phyloP scores from a whole-genome alignment of 2,329 filamentous ascomycete species.

The Pseudopithomyces chartarum region DNA sequence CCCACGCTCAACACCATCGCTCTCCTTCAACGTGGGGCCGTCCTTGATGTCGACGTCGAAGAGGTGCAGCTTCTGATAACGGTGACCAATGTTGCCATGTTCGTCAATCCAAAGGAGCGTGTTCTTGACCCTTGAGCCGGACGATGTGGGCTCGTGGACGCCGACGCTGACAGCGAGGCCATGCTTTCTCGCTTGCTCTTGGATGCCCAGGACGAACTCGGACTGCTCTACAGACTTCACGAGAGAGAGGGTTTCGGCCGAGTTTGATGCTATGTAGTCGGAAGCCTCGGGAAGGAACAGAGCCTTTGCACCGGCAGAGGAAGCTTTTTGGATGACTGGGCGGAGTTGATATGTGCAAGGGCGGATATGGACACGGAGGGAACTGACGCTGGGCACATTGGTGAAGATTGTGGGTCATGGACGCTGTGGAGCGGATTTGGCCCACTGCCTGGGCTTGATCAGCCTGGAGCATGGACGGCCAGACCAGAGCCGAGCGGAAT shows the following conservation, averaged over 20 bases:
- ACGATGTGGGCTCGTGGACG: conserved; percentile 64
- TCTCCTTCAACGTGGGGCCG: conserved; percentile 66
- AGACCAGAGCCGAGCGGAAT: too few relatives aligned
- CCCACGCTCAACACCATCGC: conserved; percentile 72
- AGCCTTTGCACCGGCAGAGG: conserved; percentile 76
- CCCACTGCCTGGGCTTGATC: conserved; percentile 70
- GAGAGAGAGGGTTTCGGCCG: conserved; percentile 71
- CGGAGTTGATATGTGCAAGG: too few relatives aligned
- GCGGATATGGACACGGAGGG: too few relatives aligned
- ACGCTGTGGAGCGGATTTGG: conserved; percentile 85
- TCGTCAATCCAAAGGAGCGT: conserved; percentile 70
- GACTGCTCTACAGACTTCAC: conserved; percentile 69
- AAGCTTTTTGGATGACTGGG: conserved; percentile 70
- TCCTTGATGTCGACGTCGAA: conserved; percentile 73
- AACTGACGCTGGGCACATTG: conserved; percentile 66
- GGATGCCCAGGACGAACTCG: conserved; percentile 77
- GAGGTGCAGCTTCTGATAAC: conserved; percentile 89
- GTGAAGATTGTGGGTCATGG: conserved; percentile 76
- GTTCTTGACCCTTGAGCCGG: conserved; percentile 63
- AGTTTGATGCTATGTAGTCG: conserved; percentile 79
- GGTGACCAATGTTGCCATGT: conserved; percentile 61
- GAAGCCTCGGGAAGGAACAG: conserved; percentile 92
- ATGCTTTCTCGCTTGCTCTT: conserved; percentile 67
- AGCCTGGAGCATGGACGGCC: background rate
- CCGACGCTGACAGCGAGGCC: conserved; percentile 80